Evolutionary conservation across 2,329 filamentous ascomycete genomes (phyloP).

Genomic region (Mycosphaerelloides madeirae): DNA sequence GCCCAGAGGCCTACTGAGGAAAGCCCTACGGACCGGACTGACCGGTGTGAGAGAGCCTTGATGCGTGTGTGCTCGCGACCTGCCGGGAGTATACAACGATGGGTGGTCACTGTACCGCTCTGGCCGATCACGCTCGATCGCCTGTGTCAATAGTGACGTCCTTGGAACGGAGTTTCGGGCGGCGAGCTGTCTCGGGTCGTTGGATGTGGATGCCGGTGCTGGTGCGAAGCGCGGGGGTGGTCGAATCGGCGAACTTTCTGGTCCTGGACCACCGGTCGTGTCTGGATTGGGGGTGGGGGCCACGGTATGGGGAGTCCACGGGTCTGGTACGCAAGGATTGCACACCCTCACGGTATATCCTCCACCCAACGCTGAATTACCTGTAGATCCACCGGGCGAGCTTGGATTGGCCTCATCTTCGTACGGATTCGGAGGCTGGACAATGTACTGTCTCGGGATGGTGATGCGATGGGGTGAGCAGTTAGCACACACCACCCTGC

Average conservation of each 20-base stretch:
- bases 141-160: no score
- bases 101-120: neutral
- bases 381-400: constrained; percentile 11
- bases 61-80: constrained; percentile 1
- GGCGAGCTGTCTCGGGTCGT: no score
- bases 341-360: constrained; percentile 66
- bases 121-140: constrained; percentile 1
- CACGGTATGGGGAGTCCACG: constrained; percentile 25
- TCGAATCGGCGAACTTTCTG: no score
- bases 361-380: constrained; percentile 53
- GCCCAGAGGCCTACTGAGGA: no score
- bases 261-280: constrained; percentile 1
- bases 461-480: constrained; percentile 95
- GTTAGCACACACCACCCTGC: constrained; percentile 79
- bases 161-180: no score
- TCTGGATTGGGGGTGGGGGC: neutral
- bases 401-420: constrained; percentile 10
- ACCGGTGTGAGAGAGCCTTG: no score
- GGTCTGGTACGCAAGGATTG: constrained; percentile 69
- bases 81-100: neutral
- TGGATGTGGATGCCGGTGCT: no score
- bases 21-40: no score
- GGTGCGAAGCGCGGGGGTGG: no score
- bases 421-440: constrained; percentile 58
- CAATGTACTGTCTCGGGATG: constrained; percentile 89